Evolutionary conservation across 768 basidiomycete genomes (phyloP), one percentile per base, ranked within the genome.

Genomic region (Exidia glandulosa): DNA sequence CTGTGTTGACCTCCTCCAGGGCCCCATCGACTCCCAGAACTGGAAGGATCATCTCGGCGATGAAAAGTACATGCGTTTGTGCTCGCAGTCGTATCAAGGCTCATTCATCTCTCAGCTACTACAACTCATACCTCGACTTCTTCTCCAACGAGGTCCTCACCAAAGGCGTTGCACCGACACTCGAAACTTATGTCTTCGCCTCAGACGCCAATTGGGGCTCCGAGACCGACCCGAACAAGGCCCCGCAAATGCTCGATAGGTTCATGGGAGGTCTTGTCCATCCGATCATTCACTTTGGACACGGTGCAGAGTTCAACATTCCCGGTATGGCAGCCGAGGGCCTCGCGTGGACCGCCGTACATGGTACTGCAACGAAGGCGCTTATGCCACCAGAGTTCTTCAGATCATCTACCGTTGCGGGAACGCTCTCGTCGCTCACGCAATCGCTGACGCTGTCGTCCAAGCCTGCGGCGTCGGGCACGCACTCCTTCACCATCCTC

Each of bases 171-270:
- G 65, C 71, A 9, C 66, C 65, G 1, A 71, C 77, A 0, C 64
- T 88, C n/a, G 85, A 88, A 61, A 77, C 81, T 37, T 87, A 80
- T 60, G 62, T 89, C 9, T 85, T 88, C 64, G 81, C 82, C 16
- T 59, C 64, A 4, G 70, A 76, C 50, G 78, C 73, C 57, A 87
- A 86, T 60, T 71, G 77, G 48, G 74, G 70, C 6, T 31, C 29
- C 9, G 30, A 36, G 13, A 34, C 33, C 6, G 57, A 63, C 31
- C 9, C 36, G 13, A 27, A 66, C 30, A 62, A 61, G 50, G 75
- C 79, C 30, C 81, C 81, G 0, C 70, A 76, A 61, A 83, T 88
- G 83, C 65, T 87, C 14, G 76, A 74, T 47, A 78, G 85, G 12
- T 77, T 83, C 62, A 36, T 84, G 16, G 75, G 75, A 1, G 84